Evolutionary conservation across 208 protist genomes (phyloP).

Genomic region (Balamuthia mandrillaris): DNA sequence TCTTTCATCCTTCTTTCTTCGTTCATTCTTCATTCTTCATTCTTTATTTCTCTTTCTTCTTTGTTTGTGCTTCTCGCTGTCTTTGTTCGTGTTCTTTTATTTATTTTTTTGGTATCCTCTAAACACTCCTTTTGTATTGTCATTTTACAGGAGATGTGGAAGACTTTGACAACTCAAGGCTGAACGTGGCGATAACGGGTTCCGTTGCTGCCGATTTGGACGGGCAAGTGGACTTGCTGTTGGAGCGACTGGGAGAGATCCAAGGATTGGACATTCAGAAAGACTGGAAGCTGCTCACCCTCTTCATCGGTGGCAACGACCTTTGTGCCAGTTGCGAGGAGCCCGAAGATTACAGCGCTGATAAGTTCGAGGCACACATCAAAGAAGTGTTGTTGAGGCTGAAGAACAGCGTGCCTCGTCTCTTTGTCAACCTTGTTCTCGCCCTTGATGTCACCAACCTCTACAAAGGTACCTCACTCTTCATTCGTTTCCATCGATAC

Average conservation of each 20-base stretch:
- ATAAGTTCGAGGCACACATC: background rate
- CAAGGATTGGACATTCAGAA: background rate
- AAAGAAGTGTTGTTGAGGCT: background rate
- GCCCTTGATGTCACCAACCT: background rate
- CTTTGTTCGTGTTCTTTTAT: too few relatives aligned
- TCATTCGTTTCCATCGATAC: background rate
- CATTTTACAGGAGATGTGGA: too few relatives aligned
- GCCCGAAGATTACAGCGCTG: background rate
- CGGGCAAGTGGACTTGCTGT: too few relatives aligned
- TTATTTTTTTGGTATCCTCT: too few relatives aligned
- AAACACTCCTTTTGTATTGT: too few relatives aligned
- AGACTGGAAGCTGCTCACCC: background rate
- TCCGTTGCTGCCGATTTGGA: too few relatives aligned
- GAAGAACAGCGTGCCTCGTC: background rate
- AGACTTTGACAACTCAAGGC: too few relatives aligned
- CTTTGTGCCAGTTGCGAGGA: background rate
- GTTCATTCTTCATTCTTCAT: too few relatives aligned
- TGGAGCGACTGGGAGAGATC: background rate
- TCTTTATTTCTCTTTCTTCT: too few relatives aligned
- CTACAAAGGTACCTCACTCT: background rate
- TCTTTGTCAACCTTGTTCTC: background rate
- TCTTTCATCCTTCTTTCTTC: too few relatives aligned
- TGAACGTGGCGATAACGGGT: too few relatives aligned
- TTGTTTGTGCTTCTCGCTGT: too few relatives aligned
- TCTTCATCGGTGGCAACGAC: conserved; percentile 11